Evolutionary conservation across 225 moss, liverwort and hornwort genomes (phyloP), one percentile per base, ranked within the genome.

Genomic region (Pseudoscleropodium purum): DNA sequence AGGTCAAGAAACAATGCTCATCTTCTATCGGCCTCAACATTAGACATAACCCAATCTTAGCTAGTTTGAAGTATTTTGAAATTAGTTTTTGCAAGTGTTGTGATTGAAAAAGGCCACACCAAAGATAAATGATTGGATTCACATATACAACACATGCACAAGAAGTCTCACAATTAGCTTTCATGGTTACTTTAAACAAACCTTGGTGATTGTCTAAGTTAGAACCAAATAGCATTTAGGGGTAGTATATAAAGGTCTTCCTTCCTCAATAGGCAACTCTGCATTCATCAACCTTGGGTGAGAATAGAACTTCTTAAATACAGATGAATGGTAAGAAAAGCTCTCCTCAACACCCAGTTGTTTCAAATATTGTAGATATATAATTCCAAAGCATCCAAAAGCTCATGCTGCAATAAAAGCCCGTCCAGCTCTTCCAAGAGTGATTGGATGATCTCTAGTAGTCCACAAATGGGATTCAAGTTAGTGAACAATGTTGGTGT

Each of bases 391-490:
- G 24, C 20, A 6, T 69, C 24, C 0, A n/a, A 4, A 2, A n/a
- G 13, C 7, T 69, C n/a, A 0, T 37, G 4, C 1, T 69, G 4
- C 2, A 0, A 3, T 7, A 16, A n/a, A 13, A 1, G 3, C 69
- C 23, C 7, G 4, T 69, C 6, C 1, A 69, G 0, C 4, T 69
- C n/a, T 21, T 12, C 1, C 4, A 1, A n/a, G 0, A 69, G 2
- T 6, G n/a, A 37, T 1, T 69, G 13, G 6, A 6, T 3, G 2
- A 69, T 69, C 21, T 69, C 0, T n/a, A 2, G n/a, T 2, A n/a
- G 0, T 10, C 4, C 6, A 1, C 17, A 33, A 33, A 5, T 56
- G 18, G 18, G n/a, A n/a, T n/a, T n/a, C n/a, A n/a, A n/a, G n/a
- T n/a, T n/a, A n/a, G n/a, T n/a, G n/a, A n/a, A n/a, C n/a, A n/a